Evolutionary conservation across 1,139 yeast genomes (phyloP).

Genomic region (Zhuliangozyma parablackwelliae): DNA sequence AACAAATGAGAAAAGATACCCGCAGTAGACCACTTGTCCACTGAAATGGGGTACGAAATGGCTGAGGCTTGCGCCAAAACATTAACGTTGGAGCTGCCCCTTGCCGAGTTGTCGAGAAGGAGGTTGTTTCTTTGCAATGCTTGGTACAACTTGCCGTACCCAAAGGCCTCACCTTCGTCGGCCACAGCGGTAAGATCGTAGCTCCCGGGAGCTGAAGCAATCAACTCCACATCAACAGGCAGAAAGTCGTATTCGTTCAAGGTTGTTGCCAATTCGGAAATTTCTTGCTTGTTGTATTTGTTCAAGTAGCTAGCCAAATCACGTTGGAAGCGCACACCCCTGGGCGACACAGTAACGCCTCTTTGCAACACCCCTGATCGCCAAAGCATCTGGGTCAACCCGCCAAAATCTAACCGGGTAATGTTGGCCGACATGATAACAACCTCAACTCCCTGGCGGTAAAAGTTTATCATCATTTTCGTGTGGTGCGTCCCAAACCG

Average conservation of each 20-base stretch:
- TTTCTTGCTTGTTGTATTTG: conserved; percentile 29
- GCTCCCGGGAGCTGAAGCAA: conserved; percentile 55
- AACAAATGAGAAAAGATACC: conserved; percentile 56
- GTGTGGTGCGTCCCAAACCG: conserved; percentile 57
- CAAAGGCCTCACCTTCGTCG: conserved; percentile 29
- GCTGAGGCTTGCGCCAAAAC: conserved; percentile 56
- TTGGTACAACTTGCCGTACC: conserved; percentile 49
- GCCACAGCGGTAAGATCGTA: conserved; percentile 14
- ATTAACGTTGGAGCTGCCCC: conserved; percentile 18
- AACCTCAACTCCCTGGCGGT: conserved; percentile 41
- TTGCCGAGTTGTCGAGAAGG: conserved; percentile 16
- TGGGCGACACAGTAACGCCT: conserved; percentile 5
- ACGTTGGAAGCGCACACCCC: conserved; percentile 20
- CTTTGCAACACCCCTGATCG: conserved; percentile 43
- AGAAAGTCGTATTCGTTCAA: conserved; percentile 40
- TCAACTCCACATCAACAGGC: conserved; percentile 45
- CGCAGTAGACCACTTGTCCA: conserved; percentile 24
- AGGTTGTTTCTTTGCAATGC: conserved; percentile 31
- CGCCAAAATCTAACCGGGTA: conserved; percentile 48
- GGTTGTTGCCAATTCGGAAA: conserved; percentile 23
- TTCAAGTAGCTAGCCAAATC: conserved; percentile 42
- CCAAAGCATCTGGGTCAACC: conserved; percentile 67
- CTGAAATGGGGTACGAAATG: conserved; percentile 51
- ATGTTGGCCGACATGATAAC: conserved; percentile 61
- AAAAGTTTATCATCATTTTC: conserved; percentile 60